Conservation (phyloP, 768 basidiomycete genomes). For the Rubroboletus satanas region DNA sequence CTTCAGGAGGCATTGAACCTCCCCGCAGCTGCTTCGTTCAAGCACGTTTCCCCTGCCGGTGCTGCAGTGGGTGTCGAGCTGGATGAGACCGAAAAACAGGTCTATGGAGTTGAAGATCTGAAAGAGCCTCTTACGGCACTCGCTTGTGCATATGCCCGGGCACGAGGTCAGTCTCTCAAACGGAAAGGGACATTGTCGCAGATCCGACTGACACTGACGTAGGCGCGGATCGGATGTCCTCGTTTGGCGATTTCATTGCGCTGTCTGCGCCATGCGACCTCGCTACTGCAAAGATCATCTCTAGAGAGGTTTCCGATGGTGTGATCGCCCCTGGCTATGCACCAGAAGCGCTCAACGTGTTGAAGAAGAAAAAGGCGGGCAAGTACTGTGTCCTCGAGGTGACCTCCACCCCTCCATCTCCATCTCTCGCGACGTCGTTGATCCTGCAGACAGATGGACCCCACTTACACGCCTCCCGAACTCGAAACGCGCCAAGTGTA, state of each 20-base stretch:
- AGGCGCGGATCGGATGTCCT: slow-evolving; percentile 99
- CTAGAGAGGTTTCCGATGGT: slow-evolving; percentile 98
- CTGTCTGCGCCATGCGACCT: slow-evolving; percentile 90
- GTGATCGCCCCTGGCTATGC: slow-evolving; percentile 95
- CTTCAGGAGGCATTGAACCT: slow-evolving; percentile 81
- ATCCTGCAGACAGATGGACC: slow-evolving; percentile 68
- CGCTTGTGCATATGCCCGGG: slow-evolving; percentile 92
- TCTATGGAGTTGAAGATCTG: slow-evolving; percentile 94
- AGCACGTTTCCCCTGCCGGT: slow-evolving; percentile 98
- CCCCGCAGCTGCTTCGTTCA: slow-evolving; percentile 98
- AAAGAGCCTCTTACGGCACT: slow-evolving; percentile 86
- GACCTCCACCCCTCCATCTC: slow-evolving; percentile 4
- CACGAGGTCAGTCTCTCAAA: slow-evolving; percentile 59
- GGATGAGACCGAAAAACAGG: slow-evolving; percentile 80
- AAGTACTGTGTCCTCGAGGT: slow-evolving; percentile 98
- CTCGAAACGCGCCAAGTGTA: slow-evolving; percentile 95
- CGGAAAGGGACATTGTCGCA: neutral
- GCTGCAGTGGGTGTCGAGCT: slow-evolving; percentile 89
- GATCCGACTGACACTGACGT: slow-evolving; percentile 9
- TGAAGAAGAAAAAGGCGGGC: slow-evolving; percentile 95
- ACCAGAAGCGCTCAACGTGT: slow-evolving; percentile 80
- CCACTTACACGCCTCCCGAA: slow-evolving; percentile 70
- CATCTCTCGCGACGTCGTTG: neutral
- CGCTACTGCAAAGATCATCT: slow-evolving; percentile 93
- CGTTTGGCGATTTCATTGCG: slow-evolving; percentile 98